Percentiles rank a stretch among this genome's conserved stretches.
These are phyloP conservation scores for Plasmopara halstedii DNA, from an alignment of 352 stramenopile genomes.

Conservation along the genomic window DNA sequence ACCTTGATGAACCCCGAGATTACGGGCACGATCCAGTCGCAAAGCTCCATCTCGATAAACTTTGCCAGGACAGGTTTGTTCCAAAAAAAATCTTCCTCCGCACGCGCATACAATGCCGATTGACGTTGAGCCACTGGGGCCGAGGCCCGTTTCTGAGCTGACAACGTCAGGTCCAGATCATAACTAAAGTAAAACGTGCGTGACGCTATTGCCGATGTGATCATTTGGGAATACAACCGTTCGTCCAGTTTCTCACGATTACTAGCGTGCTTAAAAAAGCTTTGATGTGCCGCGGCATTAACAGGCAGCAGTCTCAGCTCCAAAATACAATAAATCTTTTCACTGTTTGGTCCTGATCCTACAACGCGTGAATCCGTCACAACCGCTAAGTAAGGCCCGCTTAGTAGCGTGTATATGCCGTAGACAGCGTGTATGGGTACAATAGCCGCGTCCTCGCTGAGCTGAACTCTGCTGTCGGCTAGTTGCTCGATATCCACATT, in stretches of 20 bases:
- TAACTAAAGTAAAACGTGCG: constrained; percentile 71
- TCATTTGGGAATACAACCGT: constrained; percentile 49
- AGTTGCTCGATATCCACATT: constrained; percentile 23
- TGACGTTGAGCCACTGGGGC: constrained; percentile 18
- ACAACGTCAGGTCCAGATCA: constrained; percentile 71
- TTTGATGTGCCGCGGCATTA: constrained; percentile 41
- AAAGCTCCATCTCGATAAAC: constrained; percentile 57
- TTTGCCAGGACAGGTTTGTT: constrained; percentile 66
- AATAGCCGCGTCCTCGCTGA: constrained; percentile 36
- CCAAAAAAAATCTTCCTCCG: constrained; percentile 90
- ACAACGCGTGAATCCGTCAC: constrained; percentile 61
- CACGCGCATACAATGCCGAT: constrained; percentile 33
- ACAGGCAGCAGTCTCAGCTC: constrained; percentile 53
- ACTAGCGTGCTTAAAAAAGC: constrained; percentile 41
- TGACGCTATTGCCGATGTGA: constrained; percentile 37
- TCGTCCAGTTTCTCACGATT: constrained; percentile 47
- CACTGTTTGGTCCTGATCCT: constrained; percentile 43
- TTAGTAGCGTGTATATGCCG: constrained; percentile 61
- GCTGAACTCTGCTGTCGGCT: constrained; percentile 7
- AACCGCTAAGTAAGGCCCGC: constrained; percentile 59
- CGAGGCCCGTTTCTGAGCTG: constrained; percentile 50
- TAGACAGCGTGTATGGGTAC: constrained; percentile 69
- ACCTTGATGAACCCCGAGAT: constrained; percentile 62
- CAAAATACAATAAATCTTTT: constrained; percentile 52
- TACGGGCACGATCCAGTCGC: constrained; percentile 72